phyloP scores from a whole-genome alignment of 805 yeast species.

The Yarrowia sp. region DNA sequence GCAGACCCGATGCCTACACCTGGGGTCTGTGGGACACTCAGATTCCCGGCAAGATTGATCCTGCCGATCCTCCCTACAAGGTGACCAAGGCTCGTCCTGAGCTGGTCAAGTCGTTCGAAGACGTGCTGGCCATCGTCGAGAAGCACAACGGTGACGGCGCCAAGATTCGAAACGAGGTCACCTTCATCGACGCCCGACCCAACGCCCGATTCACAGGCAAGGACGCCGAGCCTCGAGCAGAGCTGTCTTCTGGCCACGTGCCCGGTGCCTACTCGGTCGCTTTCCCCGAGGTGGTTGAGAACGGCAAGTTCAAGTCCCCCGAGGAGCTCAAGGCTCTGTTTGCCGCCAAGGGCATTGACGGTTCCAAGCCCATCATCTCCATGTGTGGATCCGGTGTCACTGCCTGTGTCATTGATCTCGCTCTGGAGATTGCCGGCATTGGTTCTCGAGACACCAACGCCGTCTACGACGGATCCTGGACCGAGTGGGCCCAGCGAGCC shows the following conservation, averaged over 20 bases:
- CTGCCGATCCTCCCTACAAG: constrained; percentile 43
- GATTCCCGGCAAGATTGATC: constrained; percentile 57
- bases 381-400: constrained; percentile 98
- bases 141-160: constrained; percentile 47
- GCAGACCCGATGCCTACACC: constrained; percentile 43
- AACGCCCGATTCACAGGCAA: constrained; percentile 75
- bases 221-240: constrained; percentile 89
- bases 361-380: constrained; percentile 72
- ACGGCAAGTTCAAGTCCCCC: constrained; percentile 56
- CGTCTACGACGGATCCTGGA: constrained; percentile 73
- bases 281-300: constrained; percentile 61
- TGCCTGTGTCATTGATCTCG: constrained; percentile 84
- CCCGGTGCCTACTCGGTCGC: constrained; percentile 84
- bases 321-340: constrained; percentile 59
- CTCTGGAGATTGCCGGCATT: constrained; percentile 54
- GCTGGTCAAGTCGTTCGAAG: constrained; percentile 71
- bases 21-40: constrained; percentile 50
- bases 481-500: constrained; percentile 83
- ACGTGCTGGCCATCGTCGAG: constrained; percentile 65
- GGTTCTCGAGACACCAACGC: constrained; percentile 26
- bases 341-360: constrained; percentile 53
- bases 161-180: constrained; percentile 50
- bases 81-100: constrained; percentile 51
- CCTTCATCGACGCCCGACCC: constrained; percentile 84
- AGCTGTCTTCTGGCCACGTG: constrained; percentile 86